Conservation (phyloP, 2,329 filamentous ascomycete species). For the Phaeosphaeria sp. region DNA sequence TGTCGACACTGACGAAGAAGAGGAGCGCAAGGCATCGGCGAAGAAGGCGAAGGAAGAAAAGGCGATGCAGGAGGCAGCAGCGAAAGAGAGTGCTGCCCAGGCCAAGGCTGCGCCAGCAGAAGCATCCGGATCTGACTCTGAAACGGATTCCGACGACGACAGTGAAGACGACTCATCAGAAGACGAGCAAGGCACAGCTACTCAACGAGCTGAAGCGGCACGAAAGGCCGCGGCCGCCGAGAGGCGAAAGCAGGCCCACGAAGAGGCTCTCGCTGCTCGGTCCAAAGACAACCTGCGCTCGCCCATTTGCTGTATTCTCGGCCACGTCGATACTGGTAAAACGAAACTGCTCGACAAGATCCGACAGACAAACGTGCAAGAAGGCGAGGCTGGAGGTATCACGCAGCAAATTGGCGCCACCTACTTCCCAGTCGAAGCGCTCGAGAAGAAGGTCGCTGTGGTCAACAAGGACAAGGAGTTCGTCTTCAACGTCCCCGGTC, state of each 20-base stretch:
- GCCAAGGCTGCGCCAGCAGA: constrained; percentile 26
- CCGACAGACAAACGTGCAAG: constrained; percentile 96
- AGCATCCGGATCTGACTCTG: constrained; percentile 30
- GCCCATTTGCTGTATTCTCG: constrained; percentile 99
- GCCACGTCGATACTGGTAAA: constrained; percentile 99
- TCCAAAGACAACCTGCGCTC: constrained; percentile 95
- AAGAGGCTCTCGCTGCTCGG: constrained; percentile 87
- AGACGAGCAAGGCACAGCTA: constrained; percentile 78
- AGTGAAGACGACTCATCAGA: constrained; percentile 68
- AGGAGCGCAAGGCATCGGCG: constrained; percentile 51
- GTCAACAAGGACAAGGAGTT: constrained; percentile 91
- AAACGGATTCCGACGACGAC: constrained; percentile 49
- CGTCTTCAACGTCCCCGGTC: constrained; percentile 96
- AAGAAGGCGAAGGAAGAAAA: constrained; percentile 31
- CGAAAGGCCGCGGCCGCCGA: constrained; percentile 89
- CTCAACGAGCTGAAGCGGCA: constrained; percentile 73
- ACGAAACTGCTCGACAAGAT: constrained; percentile 99
- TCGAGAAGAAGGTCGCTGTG: constrained; percentile 89
- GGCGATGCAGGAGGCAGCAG: constrained; percentile 10
- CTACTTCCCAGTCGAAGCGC: constrained; percentile 95
- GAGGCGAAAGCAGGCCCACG: constrained; percentile 85
- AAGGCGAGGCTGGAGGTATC: constrained; percentile 98
- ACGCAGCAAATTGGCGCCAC: constrained; percentile 99
- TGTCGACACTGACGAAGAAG: constrained; percentile 78
- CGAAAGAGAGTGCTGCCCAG: constrained; percentile 40